Conservation (phyloP, 164 flowering plant genomes). For the Umbellularia californica region DNA sequence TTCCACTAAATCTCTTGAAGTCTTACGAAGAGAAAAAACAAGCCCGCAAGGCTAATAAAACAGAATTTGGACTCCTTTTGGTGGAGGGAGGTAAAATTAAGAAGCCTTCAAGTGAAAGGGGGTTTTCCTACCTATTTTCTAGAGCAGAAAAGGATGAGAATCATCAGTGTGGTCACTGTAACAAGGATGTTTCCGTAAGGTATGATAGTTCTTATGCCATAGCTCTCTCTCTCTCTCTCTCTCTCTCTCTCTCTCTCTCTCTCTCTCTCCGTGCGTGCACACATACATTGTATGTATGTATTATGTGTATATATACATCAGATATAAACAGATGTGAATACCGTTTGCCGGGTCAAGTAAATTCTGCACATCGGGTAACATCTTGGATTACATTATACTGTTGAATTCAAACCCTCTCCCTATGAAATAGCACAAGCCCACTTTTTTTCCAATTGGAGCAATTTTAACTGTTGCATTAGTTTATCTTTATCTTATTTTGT, state of each 20-base stretch:
- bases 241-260: constrained; percentile 6
- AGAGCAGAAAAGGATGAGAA: constrained; percentile 55
- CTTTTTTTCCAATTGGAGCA: no score
- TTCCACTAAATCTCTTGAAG: constrained; percentile 83
- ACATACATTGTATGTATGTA: not conserved
- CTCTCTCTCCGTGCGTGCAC: not conserved
- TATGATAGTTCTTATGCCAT: constrained; percentile 16
- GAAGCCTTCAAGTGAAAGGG: constrained; percentile 33
- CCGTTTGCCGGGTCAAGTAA: no score
- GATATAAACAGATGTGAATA: no score
- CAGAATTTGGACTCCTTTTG: constrained; percentile 21
- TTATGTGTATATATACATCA: no score
- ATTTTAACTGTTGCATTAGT: no score
- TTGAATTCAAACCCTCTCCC: no score
- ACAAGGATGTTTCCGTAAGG: constrained; percentile 75
- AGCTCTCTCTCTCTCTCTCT: constrained; percentile 1
- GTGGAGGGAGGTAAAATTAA: constrained; percentile 26
- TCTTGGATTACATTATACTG: no score
- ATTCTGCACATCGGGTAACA: no score
- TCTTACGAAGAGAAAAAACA: constrained; percentile 76
- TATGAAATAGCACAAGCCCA: no score
- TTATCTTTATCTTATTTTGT: no score
- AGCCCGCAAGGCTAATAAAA: constrained; percentile 40
- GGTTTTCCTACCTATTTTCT: constrained; percentile 55
- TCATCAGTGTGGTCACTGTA: constrained; percentile 76